Evolutionary conservation across 73 alveolate species (phyloP).

Genomic region (Paramecium caudatum): DNA sequence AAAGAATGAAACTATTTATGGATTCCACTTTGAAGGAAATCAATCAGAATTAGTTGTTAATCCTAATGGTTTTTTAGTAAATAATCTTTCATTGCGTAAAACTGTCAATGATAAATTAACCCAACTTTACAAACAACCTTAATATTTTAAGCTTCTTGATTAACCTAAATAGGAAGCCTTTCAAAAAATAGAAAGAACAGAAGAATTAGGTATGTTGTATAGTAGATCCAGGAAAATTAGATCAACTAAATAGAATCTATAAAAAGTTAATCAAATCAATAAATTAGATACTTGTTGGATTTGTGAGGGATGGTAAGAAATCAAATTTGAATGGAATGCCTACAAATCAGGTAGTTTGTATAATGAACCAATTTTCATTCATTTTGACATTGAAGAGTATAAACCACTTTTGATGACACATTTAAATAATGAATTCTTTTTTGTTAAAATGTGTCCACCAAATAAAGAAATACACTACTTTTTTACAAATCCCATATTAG

Average conservation of each 20-base stretch:
- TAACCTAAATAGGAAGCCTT: not conserved
- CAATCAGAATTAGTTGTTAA: conserved; percentile 12
- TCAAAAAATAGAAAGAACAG: conserved; percentile 56
- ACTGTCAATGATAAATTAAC: conserved; percentile 1
- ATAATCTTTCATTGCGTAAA: not conserved
- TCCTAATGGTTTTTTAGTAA: conserved; percentile 49
- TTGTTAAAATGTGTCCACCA: conserved; percentile 90
- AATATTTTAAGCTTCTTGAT: conserved; percentile 28
- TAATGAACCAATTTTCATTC: conserved; percentile 80
- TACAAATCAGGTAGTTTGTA: conserved; percentile 79
- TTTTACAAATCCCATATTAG: conserved; percentile 69
- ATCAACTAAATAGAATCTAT: not conserved
- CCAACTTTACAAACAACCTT: not conserved
- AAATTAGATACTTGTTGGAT: conserved; percentile 89
- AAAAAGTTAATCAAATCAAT: not conserved
- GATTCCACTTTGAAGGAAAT: conserved; percentile 72
- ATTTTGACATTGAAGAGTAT: conserved; percentile 85
- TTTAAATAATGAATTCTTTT: conserved; percentile 73
- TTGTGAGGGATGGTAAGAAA: conserved; percentile 97
- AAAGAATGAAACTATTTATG: conserved; percentile 68
- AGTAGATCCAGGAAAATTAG: conserved; percentile 23
- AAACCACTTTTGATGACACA: conserved; percentile 79
- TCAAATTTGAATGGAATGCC: conserved; percentile 87
- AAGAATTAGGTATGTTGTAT: conserved; percentile 1
- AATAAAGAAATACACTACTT: conserved; percentile 79